A percentile compares a stretch with the other conserved stretches of the same genome.
phyloP scores from a whole-genome alignment of 2,329 filamentous ascomycete species.

The Tricladium varicosporioides region DNA sequence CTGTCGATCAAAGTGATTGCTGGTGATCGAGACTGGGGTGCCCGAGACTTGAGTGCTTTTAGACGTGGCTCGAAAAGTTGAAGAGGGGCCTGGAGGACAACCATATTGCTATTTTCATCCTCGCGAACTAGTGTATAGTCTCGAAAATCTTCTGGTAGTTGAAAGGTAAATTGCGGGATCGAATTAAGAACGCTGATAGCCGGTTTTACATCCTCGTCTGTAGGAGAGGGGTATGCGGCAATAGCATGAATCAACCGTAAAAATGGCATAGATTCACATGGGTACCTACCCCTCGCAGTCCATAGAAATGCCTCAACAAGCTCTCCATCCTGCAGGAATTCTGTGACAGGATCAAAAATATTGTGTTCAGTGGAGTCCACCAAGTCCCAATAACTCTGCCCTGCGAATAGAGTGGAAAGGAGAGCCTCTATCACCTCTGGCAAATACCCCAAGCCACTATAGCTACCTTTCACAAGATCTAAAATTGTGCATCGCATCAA shows the following conservation, averaged over 20 bases:
- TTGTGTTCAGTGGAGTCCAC: slow-evolving; percentile 21
- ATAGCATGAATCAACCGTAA: slow-evolving; percentile 68
- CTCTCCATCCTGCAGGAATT: slow-evolving; percentile 48
- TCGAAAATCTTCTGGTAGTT: slow-evolving; percentile 68
- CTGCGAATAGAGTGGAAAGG: slow-evolving; percentile 30
- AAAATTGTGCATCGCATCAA: slow-evolving; percentile 37
- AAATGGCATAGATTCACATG: slow-evolving; percentile 81
- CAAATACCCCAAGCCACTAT: slow-evolving; percentile 34
- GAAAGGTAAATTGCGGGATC: slow-evolving; percentile 74
- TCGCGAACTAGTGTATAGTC: slow-evolving; percentile 78
- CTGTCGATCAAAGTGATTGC: slow-evolving; percentile 35
- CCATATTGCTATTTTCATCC: slow-evolving; percentile 80
- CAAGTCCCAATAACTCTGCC: slow-evolving; percentile 33
- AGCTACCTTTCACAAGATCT: slow-evolving; percentile 32
- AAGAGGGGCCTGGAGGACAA: slow-evolving; percentile 64
- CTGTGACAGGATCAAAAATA: slow-evolving; percentile 38
- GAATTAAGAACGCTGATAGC: slow-evolving; percentile 65
- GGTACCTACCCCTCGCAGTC: slow-evolving; percentile 72
- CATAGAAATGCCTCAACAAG: slow-evolving; percentile 42
- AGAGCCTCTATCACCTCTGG: slow-evolving; percentile 35
- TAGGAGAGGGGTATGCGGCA: slow-evolving; percentile 44
- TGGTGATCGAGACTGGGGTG: slow-evolving; percentile 13
- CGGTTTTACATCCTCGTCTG: slow-evolving; percentile 38
- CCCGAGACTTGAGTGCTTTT: slow-evolving; percentile 10
- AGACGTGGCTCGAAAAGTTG: slow-evolving; percentile 55